Evolutionary conservation across 2,329 filamentous ascomycete species (phyloP), one percentile per base, ranked within the genome.

Genomic region (Malbranchea zuffiana): DNA sequence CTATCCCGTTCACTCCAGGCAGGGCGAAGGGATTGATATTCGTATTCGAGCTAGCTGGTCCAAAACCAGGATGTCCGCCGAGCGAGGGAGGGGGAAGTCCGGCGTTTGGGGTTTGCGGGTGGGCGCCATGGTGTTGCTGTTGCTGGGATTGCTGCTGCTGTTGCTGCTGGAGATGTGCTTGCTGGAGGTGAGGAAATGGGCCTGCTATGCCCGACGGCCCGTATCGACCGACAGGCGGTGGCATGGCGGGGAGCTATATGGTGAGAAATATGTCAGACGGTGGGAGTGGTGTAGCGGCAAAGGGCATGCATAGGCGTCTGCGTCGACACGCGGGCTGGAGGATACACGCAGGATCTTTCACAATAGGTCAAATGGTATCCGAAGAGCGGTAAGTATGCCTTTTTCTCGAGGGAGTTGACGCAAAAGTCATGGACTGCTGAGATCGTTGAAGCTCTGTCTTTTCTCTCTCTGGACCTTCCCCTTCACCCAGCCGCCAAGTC

Each of bases 31-130:
- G 75, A 48, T 76, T 80, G 46, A 82, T 71, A 52, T 74, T 72
- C 34, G 74, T 69, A 56, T 79, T 82, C 42, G 77, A 72, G 49
- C 73, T 77, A 44, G 54, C 60, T 24, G 61, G 52, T 10, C 77
- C 74, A 57, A 90, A 92, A 39, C 70, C 72, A 34, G 81, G 76
- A 55, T 82, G 82, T 42, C 71, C 69, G 46, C 73, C 72, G 39
- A 87, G 65, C 30, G 67, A 71, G 37, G 73, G 71, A 44, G 69
- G 67, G 36, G 68, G 69, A 3, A 74, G 62, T 11, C 62, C 62
- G 32, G 61, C 55, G 43, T 60, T 66, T 50, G 62, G 59, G 28
- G 62, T 59, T 50, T 67, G 66, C 34, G 65, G 50, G 41, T 62
- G 59, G 12, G 50, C 49, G 37, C 34, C 32, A 45, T 62, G 55